Base-by-base conservation (phyloP, 441 rosid genomes). In the Macaranga tanarius region DNA sequence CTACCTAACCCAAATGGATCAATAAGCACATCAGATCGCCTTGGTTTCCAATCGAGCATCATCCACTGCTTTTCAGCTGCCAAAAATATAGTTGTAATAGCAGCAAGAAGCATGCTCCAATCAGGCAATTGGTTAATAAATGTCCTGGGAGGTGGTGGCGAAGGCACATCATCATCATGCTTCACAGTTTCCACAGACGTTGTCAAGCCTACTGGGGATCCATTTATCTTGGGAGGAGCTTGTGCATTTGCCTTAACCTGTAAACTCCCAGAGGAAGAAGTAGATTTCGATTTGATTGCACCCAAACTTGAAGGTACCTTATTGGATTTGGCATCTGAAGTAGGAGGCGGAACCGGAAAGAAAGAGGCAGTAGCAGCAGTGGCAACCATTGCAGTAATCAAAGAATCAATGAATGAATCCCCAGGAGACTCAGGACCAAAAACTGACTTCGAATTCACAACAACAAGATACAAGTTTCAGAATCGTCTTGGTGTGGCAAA, bases 21-120 rank as follows among this genome's bases (percentile, higher is more conserved):
- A 54, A 86, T 80, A 13, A 90, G 82, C 97, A 92, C 83, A 74
- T 95, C 99, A 20, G 97, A 40, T 50, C 97, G 87, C 75, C 86
- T 89, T 0, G 98, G 96, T 82, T 95, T 93, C 98, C 97, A 92
- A 61, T 95, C 98, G 67, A 95, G 95, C 97, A 93, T 95, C 98
- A 86, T 95, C 98, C 98, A 95, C 83, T 95, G 99, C 80, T 95
- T 95, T 85, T 95, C 99, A 10, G 98, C 99, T 0, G 99, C 99
- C 88, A 95, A 81, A 81, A 95, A 95, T 60, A 93, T 76, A 0
- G 99, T 95, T 4, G 99, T 95, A 0, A 95, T 90, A 17, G 99
- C 99, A 70, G 99, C 98, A 55, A 95, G 97, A 81, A 95, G 97
- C 98, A 93, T 93, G 80, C 99, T 93, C 99, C 99, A 95, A 54